These are phyloP conservation scores for Spathaspora sp. DNA, from an alignment of 805 yeast species.

Conservation along the genomic window DNA sequence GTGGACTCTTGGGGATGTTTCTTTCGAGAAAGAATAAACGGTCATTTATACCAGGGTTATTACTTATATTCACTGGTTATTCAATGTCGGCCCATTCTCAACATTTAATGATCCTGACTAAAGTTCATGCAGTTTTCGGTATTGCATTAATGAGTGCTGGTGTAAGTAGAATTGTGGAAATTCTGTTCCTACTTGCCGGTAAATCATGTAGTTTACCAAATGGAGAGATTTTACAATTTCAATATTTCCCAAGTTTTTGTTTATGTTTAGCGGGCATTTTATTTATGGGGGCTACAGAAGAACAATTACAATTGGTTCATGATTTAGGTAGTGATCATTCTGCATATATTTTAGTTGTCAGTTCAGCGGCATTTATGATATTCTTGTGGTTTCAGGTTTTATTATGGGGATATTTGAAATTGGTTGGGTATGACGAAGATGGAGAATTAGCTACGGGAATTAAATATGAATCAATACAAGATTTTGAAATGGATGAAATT, in stretches of 20 bases:
- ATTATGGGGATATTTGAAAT: constrained; percentile 51
- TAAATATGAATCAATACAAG: constrained; percentile 17
- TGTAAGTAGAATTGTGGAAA: constrained; percentile 68
- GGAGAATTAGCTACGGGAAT: constrained; percentile 21
- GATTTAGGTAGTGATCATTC: constrained; percentile 81
- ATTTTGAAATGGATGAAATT: constrained; percentile 35
- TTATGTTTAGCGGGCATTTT: constrained; percentile 73
- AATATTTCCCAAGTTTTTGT: constrained; percentile 81
- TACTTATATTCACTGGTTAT: constrained; percentile 87
- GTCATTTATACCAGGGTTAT: constrained; percentile 74
- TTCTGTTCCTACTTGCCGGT: constrained; percentile 72
- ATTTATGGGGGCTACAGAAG: constrained; percentile 93
- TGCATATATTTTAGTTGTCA: constrained; percentile 68
- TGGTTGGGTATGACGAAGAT: constrained; percentile 40
- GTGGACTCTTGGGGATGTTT: constrained; percentile 82
- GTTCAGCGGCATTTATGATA: constrained; percentile 71
- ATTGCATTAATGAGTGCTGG: constrained; percentile 78
- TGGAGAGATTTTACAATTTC: constrained; percentile 63
- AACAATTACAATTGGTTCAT: constrained; percentile 69
- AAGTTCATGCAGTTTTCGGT: constrained; percentile 87
- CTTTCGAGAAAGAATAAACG: constrained; percentile 60
- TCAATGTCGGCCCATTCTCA: constrained; percentile 92
- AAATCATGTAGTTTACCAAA: constrained; percentile 29
- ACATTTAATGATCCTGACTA: constrained; percentile 69
- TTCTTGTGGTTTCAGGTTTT: constrained; percentile 63